Percentiles rank a stretch among this genome's conserved stretches.
Evolutionary conservation across 305 asterid genomes (phyloP).

Genomic region (Withania somnifera): DNA sequence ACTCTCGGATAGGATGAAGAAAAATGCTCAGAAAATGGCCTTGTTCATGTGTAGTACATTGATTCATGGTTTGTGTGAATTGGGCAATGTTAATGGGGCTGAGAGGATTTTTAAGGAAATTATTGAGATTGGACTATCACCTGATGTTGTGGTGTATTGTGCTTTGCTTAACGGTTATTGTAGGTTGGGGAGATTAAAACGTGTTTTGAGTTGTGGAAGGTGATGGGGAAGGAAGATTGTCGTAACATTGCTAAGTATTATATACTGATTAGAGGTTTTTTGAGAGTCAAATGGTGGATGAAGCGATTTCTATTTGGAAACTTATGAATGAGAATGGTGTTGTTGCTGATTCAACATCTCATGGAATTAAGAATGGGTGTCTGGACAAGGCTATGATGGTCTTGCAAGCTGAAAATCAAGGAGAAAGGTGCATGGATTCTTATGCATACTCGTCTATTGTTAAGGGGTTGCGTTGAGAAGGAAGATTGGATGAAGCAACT

Average conservation of each 20-base stretch:
- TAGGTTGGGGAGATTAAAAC: constrained; percentile 29
- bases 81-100: constrained; percentile 57
- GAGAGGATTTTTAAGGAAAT: constrained; percentile 53
- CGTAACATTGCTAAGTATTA: constrained; percentile 69
- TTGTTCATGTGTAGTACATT: constrained; percentile 51
- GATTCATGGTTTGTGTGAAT: constrained; percentile 72
- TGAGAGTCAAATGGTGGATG: constrained; percentile 38
- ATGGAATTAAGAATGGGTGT: constrained; percentile 56
- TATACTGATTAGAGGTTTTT: constrained; percentile 61
- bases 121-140: constrained; percentile 32
- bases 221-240: constrained; percentile 57
- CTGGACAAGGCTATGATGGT: constrained; percentile 39
- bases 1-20: constrained; percentile 63
- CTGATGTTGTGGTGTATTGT: constrained; percentile 63
- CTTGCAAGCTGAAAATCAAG: constrained; percentile 42
- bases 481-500: constrained; percentile 61
- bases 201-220: constrained; percentile 61
- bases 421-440: constrained; percentile 34
- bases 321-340: constrained; percentile 42
- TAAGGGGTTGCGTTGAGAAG: constrained; percentile 52
- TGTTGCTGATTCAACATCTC: constrained; percentile 50
- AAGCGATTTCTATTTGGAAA: constrained; percentile 45
- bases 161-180: constrained; percentile 61
- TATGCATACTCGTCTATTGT: constrained; percentile 67
- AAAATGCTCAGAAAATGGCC: constrained; percentile 53